Evolutionary conservation across 129 eudicot species (phyloP).

Genomic region (Centrapalus pauciflorus): DNA sequence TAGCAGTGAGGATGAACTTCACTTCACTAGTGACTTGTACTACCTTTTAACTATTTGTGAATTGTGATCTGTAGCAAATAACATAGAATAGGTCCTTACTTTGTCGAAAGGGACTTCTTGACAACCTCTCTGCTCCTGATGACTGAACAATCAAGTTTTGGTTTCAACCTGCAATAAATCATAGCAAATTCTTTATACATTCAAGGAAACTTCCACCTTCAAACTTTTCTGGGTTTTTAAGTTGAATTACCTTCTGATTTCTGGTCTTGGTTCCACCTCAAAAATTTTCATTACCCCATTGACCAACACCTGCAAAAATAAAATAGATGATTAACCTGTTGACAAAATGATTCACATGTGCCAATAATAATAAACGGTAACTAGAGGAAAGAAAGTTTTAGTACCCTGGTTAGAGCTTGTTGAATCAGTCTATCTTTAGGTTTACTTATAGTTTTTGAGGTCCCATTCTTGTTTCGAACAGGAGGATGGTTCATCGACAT

Average conservation of each 20-base stretch:
- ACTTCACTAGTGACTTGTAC: neutral
- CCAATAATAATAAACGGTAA: neutral
- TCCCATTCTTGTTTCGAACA: conserved; percentile 27
- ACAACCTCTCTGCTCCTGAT: conserved; percentile 25
- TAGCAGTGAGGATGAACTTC: neutral
- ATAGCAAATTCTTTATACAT: neutral
- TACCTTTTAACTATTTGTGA: neutral
- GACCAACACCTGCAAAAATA: conserved; percentile 44
- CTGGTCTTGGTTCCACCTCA: conserved; percentile 33
- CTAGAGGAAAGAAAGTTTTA: conserved; percentile 10
- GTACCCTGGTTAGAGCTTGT: conserved; percentile 47
- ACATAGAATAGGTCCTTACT: conserved; percentile 27
- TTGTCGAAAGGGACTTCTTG: conserved; percentile 31
- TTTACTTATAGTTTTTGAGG: conserved; percentile 35
- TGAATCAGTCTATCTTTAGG: conserved; percentile 29
- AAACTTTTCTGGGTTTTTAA: neutral
- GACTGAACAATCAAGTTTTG: conserved; percentile 10
- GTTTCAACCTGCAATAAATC: conserved; percentile 30
- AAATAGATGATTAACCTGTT: neutral
- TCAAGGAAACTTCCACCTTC: neutral
- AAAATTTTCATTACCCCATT: conserved; percentile 32
- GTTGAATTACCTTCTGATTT: conserved; percentile 43
- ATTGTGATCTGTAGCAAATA: neutral
- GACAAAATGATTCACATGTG: neutral
- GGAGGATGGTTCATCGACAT: conserved; percentile 47